A percentile compares a stretch with the other conserved stretches of the same genome.
These are phyloP conservation scores for Pestalotiopsis sp. DNA, from an alignment of 2,329 filamentous ascomycete genomes.

Conservation along the genomic window DNA sequence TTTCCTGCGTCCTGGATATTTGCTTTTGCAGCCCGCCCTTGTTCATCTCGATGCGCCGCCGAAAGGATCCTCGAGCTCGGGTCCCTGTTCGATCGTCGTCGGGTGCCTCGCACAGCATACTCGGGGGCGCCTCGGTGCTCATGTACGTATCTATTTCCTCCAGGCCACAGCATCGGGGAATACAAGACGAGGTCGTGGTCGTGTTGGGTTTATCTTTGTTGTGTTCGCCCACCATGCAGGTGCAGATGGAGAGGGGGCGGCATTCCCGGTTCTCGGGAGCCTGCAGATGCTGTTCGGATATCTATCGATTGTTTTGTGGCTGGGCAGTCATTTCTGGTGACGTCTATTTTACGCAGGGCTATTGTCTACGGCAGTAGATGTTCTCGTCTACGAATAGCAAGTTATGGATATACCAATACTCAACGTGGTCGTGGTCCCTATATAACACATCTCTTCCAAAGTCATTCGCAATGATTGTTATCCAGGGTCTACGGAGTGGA, in stretches of 20 bases:
- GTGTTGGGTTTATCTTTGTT: not conserved
- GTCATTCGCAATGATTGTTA: no score
- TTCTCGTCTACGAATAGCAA: no score
- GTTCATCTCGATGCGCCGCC: no score
- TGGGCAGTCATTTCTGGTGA: not conserved
- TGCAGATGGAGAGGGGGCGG: not conserved
- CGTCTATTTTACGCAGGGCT: not conserved
- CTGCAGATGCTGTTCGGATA: not conserved
- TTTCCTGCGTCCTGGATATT: no score
- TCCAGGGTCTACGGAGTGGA: not conserved
- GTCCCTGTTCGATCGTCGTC: not conserved
- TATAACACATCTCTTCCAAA: not conserved
- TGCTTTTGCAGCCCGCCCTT: no score
- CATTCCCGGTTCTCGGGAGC: not conserved
- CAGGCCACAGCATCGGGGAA: not conserved
- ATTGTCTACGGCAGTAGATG: not conserved
- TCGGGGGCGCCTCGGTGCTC: not conserved
- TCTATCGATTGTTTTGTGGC: not conserved
- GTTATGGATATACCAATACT: no score
- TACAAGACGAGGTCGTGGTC: not conserved
- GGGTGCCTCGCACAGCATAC: not conserved
- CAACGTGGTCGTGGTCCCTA: not conserved
- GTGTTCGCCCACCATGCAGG: not conserved
- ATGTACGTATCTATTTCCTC: not conserved
- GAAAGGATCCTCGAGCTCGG: no score